These are phyloP conservation scores for Nectriaceae sp. DNA, from an alignment of 2,329 filamentous ascomycete species.

Conservation along the genomic window DNA sequence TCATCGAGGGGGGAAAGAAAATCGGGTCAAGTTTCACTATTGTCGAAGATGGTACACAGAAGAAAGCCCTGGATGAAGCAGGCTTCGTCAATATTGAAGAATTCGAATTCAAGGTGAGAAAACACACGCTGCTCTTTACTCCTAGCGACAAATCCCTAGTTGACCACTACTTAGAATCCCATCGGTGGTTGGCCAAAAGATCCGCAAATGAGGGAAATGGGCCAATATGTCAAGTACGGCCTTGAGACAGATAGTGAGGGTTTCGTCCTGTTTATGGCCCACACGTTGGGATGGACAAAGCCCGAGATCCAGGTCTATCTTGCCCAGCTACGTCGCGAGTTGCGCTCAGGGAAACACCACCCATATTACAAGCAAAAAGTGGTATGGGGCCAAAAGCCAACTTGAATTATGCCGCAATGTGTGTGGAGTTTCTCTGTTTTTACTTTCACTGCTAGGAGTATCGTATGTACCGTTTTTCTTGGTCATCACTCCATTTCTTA, in stretches of 20 bases:
- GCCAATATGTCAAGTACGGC: slow-evolving; percentile 31
- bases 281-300: slow-evolving; percentile 38
- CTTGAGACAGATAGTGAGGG: slow-evolving; percentile 41
- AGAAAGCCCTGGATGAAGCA: slow-evolving; percentile 18
- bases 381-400: slow-evolving; percentile 41
- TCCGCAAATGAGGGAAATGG: slow-evolving; percentile 18
- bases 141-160: not conserved
- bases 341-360: slow-evolving; percentile 29
- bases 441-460: no score
- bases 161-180: slow-evolving; percentile 16
- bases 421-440: no score
- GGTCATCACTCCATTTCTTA: no score
- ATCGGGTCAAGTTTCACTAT: slow-evolving; percentile 31
- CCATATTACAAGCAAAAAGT: slow-evolving; percentile 32
- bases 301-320: slow-evolving; percentile 37
- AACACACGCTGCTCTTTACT: no score
- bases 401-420: no score
- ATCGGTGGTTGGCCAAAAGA: slow-evolving; percentile 21
- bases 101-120: slow-evolving; percentile 21
- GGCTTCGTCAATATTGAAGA: slow-evolving; percentile 25
- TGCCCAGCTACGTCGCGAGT: slow-evolving; percentile 35
- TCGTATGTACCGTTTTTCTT: no score
- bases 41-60: slow-evolving; percentile 22
- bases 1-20: slow-evolving; percentile 32
- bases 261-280: slow-evolving; percentile 35